Percentiles rank a stretch among this genome's conserved stretches.
Conservation (phyloP, 2,329 filamentous ascomycete genomes). For the Cryoendolithus antarcticus region DNA sequence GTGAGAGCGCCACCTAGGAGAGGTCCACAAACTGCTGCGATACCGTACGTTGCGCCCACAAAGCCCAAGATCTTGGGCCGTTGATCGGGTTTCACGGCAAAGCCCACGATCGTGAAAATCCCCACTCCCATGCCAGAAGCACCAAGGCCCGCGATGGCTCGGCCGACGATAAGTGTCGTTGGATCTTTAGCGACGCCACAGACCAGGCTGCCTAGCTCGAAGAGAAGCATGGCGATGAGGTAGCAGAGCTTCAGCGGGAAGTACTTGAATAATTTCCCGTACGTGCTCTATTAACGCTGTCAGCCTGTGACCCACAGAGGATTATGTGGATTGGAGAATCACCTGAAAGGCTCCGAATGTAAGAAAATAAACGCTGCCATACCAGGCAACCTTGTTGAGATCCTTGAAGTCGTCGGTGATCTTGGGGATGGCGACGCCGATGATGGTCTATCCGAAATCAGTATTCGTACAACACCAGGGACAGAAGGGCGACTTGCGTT, state of each 20-base stretch:
- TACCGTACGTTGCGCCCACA: constrained; percentile 26
- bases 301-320: no score
- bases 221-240: constrained; percentile 35
- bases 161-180: constrained; percentile 42
- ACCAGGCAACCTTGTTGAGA: constrained; percentile 25
- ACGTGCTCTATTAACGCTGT: constrained; percentile 27
- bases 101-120: constrained; percentile 38
- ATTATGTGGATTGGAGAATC: constrained; percentile 6
- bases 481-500: neutral
- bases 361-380: constrained; percentile 6
- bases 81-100: constrained; percentile 30
- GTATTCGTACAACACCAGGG: neutral
- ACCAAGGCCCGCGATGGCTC: constrained; percentile 43
- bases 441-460: constrained; percentile 12
- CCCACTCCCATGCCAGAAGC: constrained; percentile 42
- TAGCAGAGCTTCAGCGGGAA: constrained; percentile 43
- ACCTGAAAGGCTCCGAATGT: neutral
- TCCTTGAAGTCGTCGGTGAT: constrained; percentile 26
- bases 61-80: constrained; percentile 30
- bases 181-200: constrained; percentile 39
- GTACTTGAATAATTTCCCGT: constrained; percentile 48
- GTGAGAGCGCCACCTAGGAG: constrained; percentile 32
- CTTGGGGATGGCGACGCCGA: constrained; percentile 21
- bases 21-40: constrained; percentile 29
- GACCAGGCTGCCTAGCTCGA: constrained; percentile 41